Conservation (phyloP, 1,284 basidiomycete genomes). For the Earliella scabrosa region DNA sequence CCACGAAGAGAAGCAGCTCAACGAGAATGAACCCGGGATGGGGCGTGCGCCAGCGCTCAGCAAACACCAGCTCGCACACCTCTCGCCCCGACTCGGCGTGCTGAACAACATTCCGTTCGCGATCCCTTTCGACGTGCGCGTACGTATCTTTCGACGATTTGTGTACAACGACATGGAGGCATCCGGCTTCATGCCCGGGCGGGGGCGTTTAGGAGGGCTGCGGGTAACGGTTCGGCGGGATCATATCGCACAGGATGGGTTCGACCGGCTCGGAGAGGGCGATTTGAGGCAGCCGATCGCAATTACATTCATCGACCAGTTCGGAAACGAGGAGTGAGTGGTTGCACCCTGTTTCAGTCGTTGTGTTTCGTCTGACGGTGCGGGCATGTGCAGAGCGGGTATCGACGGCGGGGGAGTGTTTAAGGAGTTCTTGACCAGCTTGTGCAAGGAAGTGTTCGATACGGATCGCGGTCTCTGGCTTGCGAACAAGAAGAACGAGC, state of each 20-base stretch:
- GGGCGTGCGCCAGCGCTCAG: conserved; percentile 45
- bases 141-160: conserved; percentile 89
- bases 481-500: conserved; percentile 86
- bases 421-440: conserved; percentile 95
- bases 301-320: conserved; percentile 93
- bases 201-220: conserved; percentile 36
- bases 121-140: conserved; percentile 91
- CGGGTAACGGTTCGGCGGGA: conserved; percentile 74
- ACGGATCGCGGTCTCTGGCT: conserved; percentile 95
- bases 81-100: conserved; percentile 87
- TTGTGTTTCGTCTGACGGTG: conserved; percentile 11
- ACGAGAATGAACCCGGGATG: conserved; percentile 33
- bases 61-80: conserved; percentile 74
- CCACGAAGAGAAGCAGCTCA: conserved; percentile 62
- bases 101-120: conserved; percentile 97
- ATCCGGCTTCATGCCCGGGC: conserved; percentile 27
- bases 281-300: conserved; percentile 82
- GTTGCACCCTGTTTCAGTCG: conserved; percentile 1
- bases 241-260: conserved; percentile 88
- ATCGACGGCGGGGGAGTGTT: conserved; percentile 98
- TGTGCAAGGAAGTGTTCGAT: conserved; percentile 94
- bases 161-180: conserved; percentile 61
- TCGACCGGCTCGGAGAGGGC: conserved; percentile 76
- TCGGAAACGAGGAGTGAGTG: conserved; percentile 80
- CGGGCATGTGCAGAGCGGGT: conserved; percentile 60